phyloP scores from a whole-genome alignment of 495 filamentous ascomycete species.

The Podospora sp. region DNA sequence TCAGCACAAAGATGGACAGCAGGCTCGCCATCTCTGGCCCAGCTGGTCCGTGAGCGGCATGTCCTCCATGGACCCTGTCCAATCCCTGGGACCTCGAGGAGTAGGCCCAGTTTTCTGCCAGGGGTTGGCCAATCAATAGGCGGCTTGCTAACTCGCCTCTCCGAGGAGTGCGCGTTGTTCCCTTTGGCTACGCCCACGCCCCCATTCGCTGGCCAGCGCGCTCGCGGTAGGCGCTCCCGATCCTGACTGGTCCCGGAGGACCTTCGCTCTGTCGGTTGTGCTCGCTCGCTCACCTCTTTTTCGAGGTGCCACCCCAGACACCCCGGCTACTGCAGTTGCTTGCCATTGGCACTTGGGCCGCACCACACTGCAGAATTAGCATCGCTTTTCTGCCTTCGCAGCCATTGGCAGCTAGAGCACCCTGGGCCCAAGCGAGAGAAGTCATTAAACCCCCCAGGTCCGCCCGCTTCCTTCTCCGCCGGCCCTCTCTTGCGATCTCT shows the following conservation, averaged over 20 bases:
- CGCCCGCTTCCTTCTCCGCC: slow-evolving; percentile 32
- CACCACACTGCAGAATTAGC: slow-evolving; percentile 25
- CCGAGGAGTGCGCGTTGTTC: slow-evolving; percentile 4
- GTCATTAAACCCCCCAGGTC: slow-evolving; percentile 44
- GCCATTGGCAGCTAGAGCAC: slow-evolving; percentile 23
- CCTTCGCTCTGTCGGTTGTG: slow-evolving; percentile 10
- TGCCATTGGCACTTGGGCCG: slow-evolving; percentile 25
- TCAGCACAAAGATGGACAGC: slow-evolving; percentile 16
- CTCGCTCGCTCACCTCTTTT: slow-evolving; percentile 12
- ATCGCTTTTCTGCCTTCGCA: slow-evolving; percentile 22
- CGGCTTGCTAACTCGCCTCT: slow-evolving; percentile 13
- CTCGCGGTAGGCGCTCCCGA: slow-evolving; percentile 23
- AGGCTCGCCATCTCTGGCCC: background rate
- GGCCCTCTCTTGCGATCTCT: slow-evolving; percentile 39
- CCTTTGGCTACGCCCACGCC: slow-evolving; percentile 15
- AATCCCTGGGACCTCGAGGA: slow-evolving; percentile 14
- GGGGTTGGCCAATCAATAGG: slow-evolving; percentile 21
- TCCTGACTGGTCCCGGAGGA: slow-evolving; percentile 16
- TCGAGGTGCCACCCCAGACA: slow-evolving; percentile 22
- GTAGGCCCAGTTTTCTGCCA: slow-evolving; percentile 20
- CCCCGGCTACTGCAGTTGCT: slow-evolving; percentile 29
- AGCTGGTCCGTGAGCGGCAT: slow-evolving; percentile 17
- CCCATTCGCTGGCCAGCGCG: slow-evolving; percentile 7
- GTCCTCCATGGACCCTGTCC: slow-evolving; percentile 14
- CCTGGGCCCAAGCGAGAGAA: slow-evolving; percentile 29